Conservation (phyloP, 2,329 filamentous ascomycete genomes). For the Zymoseptoria pseudotritici region DNA sequence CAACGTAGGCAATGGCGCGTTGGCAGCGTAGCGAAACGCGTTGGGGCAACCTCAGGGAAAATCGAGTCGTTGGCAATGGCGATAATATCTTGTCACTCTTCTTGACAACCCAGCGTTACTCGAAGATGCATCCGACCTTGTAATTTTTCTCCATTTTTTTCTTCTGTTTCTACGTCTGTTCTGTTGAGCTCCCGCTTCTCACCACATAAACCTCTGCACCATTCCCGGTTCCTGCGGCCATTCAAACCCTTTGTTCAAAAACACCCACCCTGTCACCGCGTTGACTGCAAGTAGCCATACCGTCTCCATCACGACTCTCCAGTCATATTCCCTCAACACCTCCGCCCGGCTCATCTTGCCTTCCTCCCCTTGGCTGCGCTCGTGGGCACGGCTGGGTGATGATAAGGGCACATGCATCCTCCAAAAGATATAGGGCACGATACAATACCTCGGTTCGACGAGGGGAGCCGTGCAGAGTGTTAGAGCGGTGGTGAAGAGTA, state of each 20-base stretch:
- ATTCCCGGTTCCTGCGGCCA: slow-evolving; percentile 57
- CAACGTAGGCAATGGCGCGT: too few relatives aligned
- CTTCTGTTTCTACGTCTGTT: not conserved
- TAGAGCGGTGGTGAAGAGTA: slow-evolving; percentile 63
- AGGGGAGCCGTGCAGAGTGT: slow-evolving; percentile 83
- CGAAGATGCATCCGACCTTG: too few relatives aligned
- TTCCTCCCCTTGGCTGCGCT: not conserved
- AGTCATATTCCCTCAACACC: slow-evolving; percentile 28
- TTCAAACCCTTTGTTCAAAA: slow-evolving; percentile 59
- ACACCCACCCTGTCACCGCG: slow-evolving; percentile 59
- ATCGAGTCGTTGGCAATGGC: too few relatives aligned
- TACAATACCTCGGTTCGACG: slow-evolving; percentile 93
- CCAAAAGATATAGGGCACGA: slow-evolving; percentile 92
- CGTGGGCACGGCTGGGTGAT: slow-evolving; percentile 4
- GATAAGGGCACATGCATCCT: slow-evolving; percentile 63
- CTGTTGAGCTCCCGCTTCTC: not conserved
- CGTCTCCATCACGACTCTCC: slow-evolving; percentile 54
- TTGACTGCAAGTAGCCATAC: slow-evolving; percentile 63
- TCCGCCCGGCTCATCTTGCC: not conserved
- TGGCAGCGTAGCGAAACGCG: too few relatives aligned
- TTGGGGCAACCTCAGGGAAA: too few relatives aligned
- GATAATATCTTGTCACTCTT: too few relatives aligned
- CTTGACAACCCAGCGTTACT: too few relatives aligned
- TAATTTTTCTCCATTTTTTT: too few relatives aligned
- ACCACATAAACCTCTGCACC: slow-evolving; percentile 79